Evolutionary conservation across 2,329 filamentous ascomycete species (phyloP).

Genomic region (Calonectria leucothoes): DNA sequence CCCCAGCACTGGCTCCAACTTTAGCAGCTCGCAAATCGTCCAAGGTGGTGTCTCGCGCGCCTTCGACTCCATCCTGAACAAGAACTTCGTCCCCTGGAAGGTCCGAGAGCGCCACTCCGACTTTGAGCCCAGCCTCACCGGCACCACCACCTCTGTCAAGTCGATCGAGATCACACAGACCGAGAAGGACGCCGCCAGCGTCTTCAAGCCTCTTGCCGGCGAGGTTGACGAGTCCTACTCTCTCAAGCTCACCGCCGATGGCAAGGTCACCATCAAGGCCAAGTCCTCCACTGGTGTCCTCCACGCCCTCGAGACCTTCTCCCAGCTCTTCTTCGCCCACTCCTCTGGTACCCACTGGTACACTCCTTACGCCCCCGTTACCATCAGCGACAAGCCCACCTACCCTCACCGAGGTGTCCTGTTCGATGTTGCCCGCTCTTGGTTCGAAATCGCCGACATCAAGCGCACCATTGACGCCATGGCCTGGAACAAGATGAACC

Average conservation of each 20-base stretch:
- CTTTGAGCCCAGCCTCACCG: constrained; percentile 69
- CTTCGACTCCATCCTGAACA: constrained; percentile 71
- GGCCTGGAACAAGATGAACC: constrained; percentile 85
- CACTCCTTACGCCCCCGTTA: constrained; percentile 76
- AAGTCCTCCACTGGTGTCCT: constrained; percentile 76
- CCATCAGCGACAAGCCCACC: constrained; percentile 77
- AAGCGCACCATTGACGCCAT: constrained; percentile 81
- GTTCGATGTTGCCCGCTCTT: constrained; percentile 81
- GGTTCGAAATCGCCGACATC: constrained; percentile 75
- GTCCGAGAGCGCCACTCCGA: constrained; percentile 72
- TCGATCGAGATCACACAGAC: constrained; percentile 73
- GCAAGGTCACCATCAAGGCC: constrained; percentile 72
- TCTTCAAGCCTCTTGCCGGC: constrained; percentile 71
- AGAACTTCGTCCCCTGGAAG: constrained; percentile 83
- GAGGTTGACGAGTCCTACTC: constrained; percentile 82
- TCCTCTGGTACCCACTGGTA: constrained; percentile 70
- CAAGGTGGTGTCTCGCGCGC: constrained; percentile 69
- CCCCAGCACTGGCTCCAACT: constrained; percentile 50
- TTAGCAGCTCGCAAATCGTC: constrained; percentile 66
- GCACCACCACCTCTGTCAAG: constrained; percentile 59
- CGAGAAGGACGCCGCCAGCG: constrained; percentile 60
- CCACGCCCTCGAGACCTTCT: constrained; percentile 80
- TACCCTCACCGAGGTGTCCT: constrained; percentile 84
- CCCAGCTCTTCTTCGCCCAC: constrained; percentile 83
- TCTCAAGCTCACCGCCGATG: constrained; percentile 68